Base-by-base conservation (phyloP, 106 monocot genomes). In the Platanthera zijinensis region DNA sequence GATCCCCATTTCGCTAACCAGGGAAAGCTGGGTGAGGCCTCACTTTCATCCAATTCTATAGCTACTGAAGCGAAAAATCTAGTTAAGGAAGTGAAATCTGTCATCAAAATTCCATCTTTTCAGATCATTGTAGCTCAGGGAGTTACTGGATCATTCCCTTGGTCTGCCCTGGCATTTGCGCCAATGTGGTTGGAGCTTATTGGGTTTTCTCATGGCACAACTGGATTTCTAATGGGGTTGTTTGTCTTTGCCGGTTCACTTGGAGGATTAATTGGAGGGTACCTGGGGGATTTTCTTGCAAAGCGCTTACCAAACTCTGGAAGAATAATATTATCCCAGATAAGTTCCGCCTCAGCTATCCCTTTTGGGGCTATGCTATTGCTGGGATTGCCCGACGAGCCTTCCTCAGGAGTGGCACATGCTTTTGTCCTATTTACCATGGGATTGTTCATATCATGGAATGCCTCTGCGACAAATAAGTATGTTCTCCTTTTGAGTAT, bases 121-220 rank as follows among this genome's bases (percentile, higher is more conserved):
- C 92, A 87, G 64, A 92, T 92, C 78, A 87, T 96, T 67, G 89
- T 96, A 57, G 96, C 96, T 54, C 96, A 96, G 77, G 96, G 96
- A 4, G 84, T 96, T 11, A 87, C 89, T 14, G 96, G 96, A 5
- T 93, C 92, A 46, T 93, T 96, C 69, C 96, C 96, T 1, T 96
- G 96, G 96, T 93, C 96, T 3, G 90, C 96, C 9, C 59, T 96
- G 12, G 73, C 96, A 11, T 96, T 96, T 74, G 85, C 90, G 19
- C 89, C 96, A 0, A 83, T 96, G 90, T 96, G 92, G 96, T 70
- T 96, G 62, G 96, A 96, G 88, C 85, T 96, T 5, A 84, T 90
- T 28, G 96, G 96, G 0, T 96, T 96, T 72, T 89, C 90, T n/a
- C 96, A 96, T 72, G 39, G 66, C 14, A 48, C 25, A 18, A 96